Conservation (phyloP, 495 filamentous ascomycete genomes). For the Parachaetomium inaequale region DNA sequence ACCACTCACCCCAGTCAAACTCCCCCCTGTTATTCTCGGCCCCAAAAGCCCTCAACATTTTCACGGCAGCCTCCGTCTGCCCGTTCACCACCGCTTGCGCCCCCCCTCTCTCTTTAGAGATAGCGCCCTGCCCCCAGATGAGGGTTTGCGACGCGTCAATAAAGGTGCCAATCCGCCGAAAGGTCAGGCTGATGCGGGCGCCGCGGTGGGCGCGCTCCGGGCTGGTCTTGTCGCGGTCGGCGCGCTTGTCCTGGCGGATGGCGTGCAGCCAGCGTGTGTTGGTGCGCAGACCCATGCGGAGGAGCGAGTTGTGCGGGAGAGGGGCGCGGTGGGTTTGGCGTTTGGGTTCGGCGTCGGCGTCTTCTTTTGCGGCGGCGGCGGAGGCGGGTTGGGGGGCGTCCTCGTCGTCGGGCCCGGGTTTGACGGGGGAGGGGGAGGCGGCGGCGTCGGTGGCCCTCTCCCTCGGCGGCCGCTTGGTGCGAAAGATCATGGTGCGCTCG, state of each 20-base stretch:
- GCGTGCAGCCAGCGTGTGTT: slow-evolving; percentile 88
- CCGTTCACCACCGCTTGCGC: slow-evolving; percentile 67
- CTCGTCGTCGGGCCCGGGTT: neutral
- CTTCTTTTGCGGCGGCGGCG: neutral
- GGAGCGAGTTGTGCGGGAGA: slow-evolving; percentile 86
- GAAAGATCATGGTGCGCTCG: slow-evolving; percentile 83
- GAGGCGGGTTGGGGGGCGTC: neutral
- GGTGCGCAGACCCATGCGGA: slow-evolving; percentile 73
- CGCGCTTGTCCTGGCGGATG: slow-evolving; percentile 81
- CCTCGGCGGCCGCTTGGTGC: slow-evolving; percentile 64
- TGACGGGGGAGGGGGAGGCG: neutral
- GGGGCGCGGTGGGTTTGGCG: slow-evolving; percentile 56
- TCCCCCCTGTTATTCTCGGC: slow-evolving; percentile 64
- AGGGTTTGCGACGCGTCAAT: slow-evolving; percentile 54
- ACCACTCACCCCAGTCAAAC: slow-evolving; percentile 76
- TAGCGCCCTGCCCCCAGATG: slow-evolving; percentile 94
- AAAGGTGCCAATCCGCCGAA: slow-evolving; percentile 85
- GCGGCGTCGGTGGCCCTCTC: slow-evolving; percentile 22
- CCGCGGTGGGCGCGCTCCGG: slow-evolving; percentile 71
- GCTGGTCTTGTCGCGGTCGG: slow-evolving; percentile 56
- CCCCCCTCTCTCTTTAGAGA: slow-evolving; percentile 54
- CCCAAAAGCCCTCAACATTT: slow-evolving; percentile 75
- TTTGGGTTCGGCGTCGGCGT: neutral
- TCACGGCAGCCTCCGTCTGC: slow-evolving; percentile 59
- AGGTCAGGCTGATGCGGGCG: slow-evolving; percentile 87